Conservation (phyloP, 805 yeast species). For the Danielia oregonensis region DNA sequence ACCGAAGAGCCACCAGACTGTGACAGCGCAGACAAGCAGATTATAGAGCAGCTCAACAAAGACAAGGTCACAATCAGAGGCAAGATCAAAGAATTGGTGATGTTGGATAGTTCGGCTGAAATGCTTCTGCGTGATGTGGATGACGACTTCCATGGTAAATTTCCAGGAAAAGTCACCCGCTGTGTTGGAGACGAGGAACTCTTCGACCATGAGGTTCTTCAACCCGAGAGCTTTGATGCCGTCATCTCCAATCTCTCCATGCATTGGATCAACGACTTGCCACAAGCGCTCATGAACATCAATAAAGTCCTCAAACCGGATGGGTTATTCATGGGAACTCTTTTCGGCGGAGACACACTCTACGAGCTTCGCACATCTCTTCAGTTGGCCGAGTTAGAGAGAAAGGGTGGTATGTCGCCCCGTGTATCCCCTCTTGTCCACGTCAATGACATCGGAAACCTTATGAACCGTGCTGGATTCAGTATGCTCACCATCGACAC, state of each 20-base stretch:
- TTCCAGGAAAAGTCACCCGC: constrained; percentile 45
- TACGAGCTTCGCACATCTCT: constrained; percentile 76
- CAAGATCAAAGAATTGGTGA: constrained; percentile 51
- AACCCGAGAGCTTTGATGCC: constrained; percentile 53
- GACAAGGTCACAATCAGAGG: constrained; percentile 52
- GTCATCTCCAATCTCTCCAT: constrained; percentile 68
- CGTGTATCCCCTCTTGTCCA: constrained; percentile 79
- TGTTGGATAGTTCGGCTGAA: constrained; percentile 62
- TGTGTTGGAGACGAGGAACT: constrained; percentile 66
- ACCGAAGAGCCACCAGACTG: constrained; percentile 18
- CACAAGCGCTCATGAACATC: constrained; percentile 54
- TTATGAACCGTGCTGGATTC: constrained; percentile 73
- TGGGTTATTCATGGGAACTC: constrained; percentile 75
- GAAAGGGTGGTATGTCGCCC: constrained; percentile 77
- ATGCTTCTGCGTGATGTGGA: constrained; percentile 51
- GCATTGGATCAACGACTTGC: constrained; percentile 89
- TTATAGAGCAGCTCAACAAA: constrained; percentile 40
- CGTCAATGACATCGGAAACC: constrained; percentile 68
- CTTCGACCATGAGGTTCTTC: constrained; percentile 41
- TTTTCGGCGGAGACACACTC: constrained; percentile 83
- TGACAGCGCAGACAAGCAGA: constrained; percentile 34
- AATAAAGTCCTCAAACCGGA: constrained; percentile 66
- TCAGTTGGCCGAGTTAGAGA: constrained; percentile 79
- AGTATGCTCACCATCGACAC: constrained; percentile 79
- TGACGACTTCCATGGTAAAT: constrained; percentile 35